Evolutionary conservation across 768 basidiomycete genomes (phyloP).

Genomic region (Tricholoma sp.): DNA sequence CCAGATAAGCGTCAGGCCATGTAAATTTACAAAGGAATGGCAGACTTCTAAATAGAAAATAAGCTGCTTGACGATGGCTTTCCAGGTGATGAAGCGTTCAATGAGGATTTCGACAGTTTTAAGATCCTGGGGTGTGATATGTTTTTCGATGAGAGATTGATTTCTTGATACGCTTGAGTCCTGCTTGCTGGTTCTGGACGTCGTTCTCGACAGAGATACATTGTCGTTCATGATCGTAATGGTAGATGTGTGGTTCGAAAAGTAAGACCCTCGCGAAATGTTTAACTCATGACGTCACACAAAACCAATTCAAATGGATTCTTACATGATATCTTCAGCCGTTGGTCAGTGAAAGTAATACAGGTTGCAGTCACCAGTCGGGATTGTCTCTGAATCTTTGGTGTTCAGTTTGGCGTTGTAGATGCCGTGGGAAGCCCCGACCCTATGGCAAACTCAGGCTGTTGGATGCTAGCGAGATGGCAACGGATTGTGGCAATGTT

Average conservation of each 20-base stretch:
- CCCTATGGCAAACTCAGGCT: too few species aligned
- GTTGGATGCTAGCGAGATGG: too few species aligned
- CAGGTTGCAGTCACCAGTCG: too few species aligned
- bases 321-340: too few species aligned
- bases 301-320: too few species aligned
- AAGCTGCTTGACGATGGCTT: slow-evolving; percentile 93
- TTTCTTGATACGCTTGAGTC: slow-evolving; percentile 73
- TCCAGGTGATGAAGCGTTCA: slow-evolving; percentile 92
- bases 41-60: slow-evolving; percentile 74
- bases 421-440: too few species aligned
- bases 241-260: too few species aligned
- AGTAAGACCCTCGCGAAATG: too few species aligned
- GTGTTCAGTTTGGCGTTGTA: too few species aligned
- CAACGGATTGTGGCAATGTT: too few species aligned
- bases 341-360: too few species aligned
- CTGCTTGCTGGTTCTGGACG: slow-evolving; percentile 59
- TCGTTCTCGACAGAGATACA: slow-evolving; percentile 57
- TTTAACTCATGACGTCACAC: not conserved
- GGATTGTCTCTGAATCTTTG: too few species aligned
- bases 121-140: slow-evolving; percentile 84
- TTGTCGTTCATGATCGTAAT: slow-evolving; percentile 28
- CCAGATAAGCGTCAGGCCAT: not conserved
- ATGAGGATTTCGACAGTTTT: slow-evolving; percentile 94
- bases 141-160: slow-evolving; percentile 91
- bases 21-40: not conserved